Base-by-base conservation (phyloP, 2,329 filamentous ascomycete genomes). In the Ceratocystis cacaofunesta region DNA sequence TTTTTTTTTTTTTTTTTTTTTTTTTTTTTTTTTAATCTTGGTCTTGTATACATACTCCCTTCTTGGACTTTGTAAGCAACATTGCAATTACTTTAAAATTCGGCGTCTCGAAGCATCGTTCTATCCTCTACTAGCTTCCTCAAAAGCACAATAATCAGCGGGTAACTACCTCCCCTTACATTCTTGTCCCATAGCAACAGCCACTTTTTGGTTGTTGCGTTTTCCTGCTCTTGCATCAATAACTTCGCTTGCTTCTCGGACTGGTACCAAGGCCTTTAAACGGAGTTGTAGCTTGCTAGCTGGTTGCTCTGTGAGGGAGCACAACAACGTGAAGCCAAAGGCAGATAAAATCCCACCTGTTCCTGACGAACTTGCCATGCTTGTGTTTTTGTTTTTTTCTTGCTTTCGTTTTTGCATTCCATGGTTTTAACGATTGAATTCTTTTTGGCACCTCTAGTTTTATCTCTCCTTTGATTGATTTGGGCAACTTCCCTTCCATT, bases 181-280 rank as follows among this genome's bases (percentile, higher is more conserved):
- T 58, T 41, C n/a, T 32, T 41, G 28, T 41, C n/a, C 62, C 62
- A 57, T 57, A 36, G 50, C 62, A 64, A 64, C 62, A 64, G 62
- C 62, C 62, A 64, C 61, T 17, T 62, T 64, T 62, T 64, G 28
- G n/a, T 64, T 25, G 62, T 46, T 57, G 17, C 19, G 36, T 15
- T 43, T 62, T 62, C 55, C 55, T 62, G 28, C n/a, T 62, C 61
- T 44, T 48, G 41, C 61, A 62, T 32, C 46, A 50, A 25, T 3
- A 41, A 15, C 41, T 50, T 32, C 28, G 36, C 41, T n/a, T 30
- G 46, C 32, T 15, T 58, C 30, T 19, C 17, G 25, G 48, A 15
- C 25, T 48, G 46, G 17, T 48, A 22, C 8, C 25, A 25, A 25
- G 19, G 32, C 1, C 7, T 25, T 48, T 25, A 17, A 62, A 62